phyloP scores from a whole-genome alignment of 192 early-diverging fungal genomes.

The Dissophora ornata region DNA sequence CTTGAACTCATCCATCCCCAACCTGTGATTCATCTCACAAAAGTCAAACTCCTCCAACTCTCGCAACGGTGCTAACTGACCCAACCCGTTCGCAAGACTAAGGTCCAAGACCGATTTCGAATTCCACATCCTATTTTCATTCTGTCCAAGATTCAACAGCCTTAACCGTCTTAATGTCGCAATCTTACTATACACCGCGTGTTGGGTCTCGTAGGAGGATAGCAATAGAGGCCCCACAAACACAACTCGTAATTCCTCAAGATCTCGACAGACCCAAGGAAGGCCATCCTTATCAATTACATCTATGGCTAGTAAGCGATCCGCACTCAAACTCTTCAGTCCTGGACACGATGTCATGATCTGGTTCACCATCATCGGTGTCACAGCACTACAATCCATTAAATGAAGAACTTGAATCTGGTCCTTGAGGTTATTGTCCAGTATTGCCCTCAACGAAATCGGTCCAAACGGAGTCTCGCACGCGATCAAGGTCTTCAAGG shows the following conservation, averaged over 20 bases:
- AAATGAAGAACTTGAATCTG: conserved; percentile 24
- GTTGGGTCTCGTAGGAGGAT: conserved; percentile 7
- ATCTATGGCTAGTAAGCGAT: conserved; percentile 15
- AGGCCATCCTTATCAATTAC: background rate
- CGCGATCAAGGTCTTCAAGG: conserved; percentile 10
- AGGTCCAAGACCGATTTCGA: conserved; percentile 26
- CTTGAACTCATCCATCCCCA: conserved; percentile 38
- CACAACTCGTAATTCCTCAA: conserved; percentile 33
- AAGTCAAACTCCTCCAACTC: conserved; percentile 46
- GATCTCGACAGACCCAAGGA: conserved; percentile 8
- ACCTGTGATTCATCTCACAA: conserved; percentile 26
- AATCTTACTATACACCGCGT: conserved; percentile 11
- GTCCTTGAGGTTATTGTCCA: background rate
- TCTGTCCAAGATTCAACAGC: conserved; percentile 25
- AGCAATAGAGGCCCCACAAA: conserved; percentile 17
- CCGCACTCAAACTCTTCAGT: conserved; percentile 27
- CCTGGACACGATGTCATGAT: conserved; percentile 8
- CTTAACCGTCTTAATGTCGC: conserved; percentile 16
- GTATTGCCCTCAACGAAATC: background rate
- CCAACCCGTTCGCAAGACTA: conserved; percentile 24
- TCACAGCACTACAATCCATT: conserved; percentile 4
- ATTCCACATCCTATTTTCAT: background rate
- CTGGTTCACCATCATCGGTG: conserved; percentile 7
- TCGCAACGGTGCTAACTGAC: conserved; percentile 2
- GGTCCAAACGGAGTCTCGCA: conserved; percentile 14